Evolutionary conservation across 805 yeast genomes (phyloP), one percentile per base, ranked within the genome.

Genomic region (Lipomyces orientalis): DNA sequence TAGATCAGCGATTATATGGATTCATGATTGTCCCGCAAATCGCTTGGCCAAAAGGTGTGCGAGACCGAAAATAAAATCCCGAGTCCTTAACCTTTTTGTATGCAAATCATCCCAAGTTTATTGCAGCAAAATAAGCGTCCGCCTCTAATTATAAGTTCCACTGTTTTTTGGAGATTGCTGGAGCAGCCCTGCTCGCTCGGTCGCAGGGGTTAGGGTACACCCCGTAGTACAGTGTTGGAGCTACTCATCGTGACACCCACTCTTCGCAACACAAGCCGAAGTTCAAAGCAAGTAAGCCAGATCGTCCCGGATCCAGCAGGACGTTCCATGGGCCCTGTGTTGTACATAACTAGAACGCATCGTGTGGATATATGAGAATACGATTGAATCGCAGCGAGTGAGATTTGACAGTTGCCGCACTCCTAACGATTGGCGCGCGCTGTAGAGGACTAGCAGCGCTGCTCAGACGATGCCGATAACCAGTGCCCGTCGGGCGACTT

Each of bases 401-500:
- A 7, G 49, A 16, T 19, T 43, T 43, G 29, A 25, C 29, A n/a
- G 19, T 43, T 43, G 49, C n/a, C 49, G 49, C 22, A 43, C 7
- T 3, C 22, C 29, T 25, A 25, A 43, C 19, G 25, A 43, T 43
- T n/a, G 25, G 16, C 22, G 22, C 22, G 49, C 19, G 22, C 49
- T 16, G 49, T n/a, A 43, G 4, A 19, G 49, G 49, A 43, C 49
- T 43, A n/a, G 49, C 22, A 43, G 22, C 29, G 5, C 49, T n/a
- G 22, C 49, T 3, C 22, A 43, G n/a, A 43, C 19, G 8, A 43
- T 43, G 49, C 22, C 49, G 49, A 43, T 43, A n/a, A 43, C 22
- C 10, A 6, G 1, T n/a, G 16, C 34, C n/a, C 60, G 63, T 29
- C 66, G 54, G 16, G 16, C 52, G 25, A 57, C 65, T 31, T 4